Percentiles rank a stretch among this genome's conserved stretches.
Evolutionary conservation across 306 rosid genomes (phyloP).

Genomic region (Citrullus colocynthis): DNA sequence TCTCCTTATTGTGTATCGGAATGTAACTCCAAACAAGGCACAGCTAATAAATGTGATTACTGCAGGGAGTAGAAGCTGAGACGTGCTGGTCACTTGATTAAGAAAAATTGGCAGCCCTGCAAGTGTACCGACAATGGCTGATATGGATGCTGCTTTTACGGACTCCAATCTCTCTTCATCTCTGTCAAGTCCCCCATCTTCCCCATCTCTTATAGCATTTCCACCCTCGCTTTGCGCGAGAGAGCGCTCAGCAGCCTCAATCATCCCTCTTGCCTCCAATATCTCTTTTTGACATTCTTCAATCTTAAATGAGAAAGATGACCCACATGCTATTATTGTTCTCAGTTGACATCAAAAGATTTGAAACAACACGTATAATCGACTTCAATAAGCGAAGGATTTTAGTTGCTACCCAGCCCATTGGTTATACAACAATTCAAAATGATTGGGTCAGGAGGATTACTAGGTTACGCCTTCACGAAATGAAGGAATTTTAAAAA

Average conservation of each 20-base stretch:
- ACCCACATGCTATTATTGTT: not conserved
- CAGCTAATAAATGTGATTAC: constrained; percentile 53
- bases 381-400: not conserved
- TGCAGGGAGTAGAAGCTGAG: constrained; percentile 47
- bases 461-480: not conserved
- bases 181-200: constrained; percentile 28
- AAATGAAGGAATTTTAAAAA: not conserved
- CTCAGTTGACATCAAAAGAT: not conserved
- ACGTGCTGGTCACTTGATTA: constrained; percentile 30
- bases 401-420: not conserved
- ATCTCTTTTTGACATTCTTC: constrained; percentile 75
- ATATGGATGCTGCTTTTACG: constrained; percentile 50
- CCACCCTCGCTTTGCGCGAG: constrained; percentile 24
- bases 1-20: constrained; percentile 56
- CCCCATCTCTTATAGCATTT: constrained; percentile 10
- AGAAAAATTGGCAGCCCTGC: constrained; percentile 55
- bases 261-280: constrained; percentile 53
- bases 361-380: not conserved
- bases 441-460: not conserved
- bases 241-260: constrained; percentile 62
- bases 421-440: not conserved
- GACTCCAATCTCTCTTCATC: constrained; percentile 67
- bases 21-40: constrained; percentile 72
- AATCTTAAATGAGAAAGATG: constrained; percentile 25
- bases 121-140: constrained; percentile 58